phyloP scores from a whole-genome alignment of 805 yeast genomes.

The Tetrapisispora iriomotensis region DNA sequence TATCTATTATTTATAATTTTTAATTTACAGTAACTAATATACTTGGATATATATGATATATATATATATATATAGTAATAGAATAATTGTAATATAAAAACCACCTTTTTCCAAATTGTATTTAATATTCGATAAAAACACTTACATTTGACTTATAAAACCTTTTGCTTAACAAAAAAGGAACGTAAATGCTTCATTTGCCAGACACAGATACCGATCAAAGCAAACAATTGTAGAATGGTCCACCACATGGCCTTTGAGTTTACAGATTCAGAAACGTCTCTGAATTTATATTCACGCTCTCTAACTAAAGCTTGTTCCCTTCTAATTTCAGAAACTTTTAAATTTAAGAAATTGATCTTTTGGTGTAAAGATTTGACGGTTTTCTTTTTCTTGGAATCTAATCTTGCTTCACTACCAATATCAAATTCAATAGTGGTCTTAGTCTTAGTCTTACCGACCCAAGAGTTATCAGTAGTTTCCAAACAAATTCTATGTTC shows the following conservation, averaged over 20 bases:
- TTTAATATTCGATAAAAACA: too few species aligned
- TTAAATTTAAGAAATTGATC: slow-evolving; percentile 46
- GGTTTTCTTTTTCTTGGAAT: slow-evolving; percentile 54
- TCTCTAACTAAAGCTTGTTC: slow-evolving; percentile 64
- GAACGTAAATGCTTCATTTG: slow-evolving; percentile 66
- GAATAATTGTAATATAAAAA: not conserved
- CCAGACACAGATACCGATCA: slow-evolving; percentile 61
- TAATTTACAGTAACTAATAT: not conserved
- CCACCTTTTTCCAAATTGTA: too few species aligned
- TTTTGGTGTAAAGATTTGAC: slow-evolving; percentile 47
- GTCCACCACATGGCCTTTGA: slow-evolving; percentile 68
- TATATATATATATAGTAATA: not conserved
- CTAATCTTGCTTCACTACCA: slow-evolving; percentile 57
- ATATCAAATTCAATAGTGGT: slow-evolving; percentile 55
- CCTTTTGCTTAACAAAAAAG: slow-evolving; percentile 70
- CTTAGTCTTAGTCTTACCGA: slow-evolving; percentile 47
- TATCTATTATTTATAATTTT: not conserved
- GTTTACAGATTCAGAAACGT: slow-evolving; percentile 61
- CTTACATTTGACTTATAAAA: slow-evolving; percentile 18
- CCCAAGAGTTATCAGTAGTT: slow-evolving; percentile 49
- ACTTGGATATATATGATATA: not conserved
- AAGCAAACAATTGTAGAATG: slow-evolving; percentile 51
- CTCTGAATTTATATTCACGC: slow-evolving; percentile 65
- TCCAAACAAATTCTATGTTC: slow-evolving; percentile 68
- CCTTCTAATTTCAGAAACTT: slow-evolving; percentile 49